phyloP scores from a whole-genome alignment of 2,329 filamentous ascomycete genomes.

The Diaporthe citriasiana region DNA sequence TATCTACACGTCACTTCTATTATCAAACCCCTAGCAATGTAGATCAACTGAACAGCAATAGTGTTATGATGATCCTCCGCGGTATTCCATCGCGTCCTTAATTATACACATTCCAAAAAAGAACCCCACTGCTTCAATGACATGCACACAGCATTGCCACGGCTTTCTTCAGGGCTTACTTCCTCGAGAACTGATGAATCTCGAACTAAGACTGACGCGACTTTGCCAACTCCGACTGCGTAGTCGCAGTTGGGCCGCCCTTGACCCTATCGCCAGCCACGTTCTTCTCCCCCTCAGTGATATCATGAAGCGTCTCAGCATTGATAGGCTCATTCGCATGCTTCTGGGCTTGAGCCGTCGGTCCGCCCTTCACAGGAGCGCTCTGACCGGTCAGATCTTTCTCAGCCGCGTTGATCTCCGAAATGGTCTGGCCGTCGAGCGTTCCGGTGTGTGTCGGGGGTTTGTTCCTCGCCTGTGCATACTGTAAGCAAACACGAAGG shows the following conservation, averaged over 20 bases:
- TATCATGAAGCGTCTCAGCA: constrained; percentile 54
- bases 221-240: constrained; percentile 51
- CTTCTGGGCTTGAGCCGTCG: constrained; percentile 57
- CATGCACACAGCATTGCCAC: neutral
- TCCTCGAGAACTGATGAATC: neutral
- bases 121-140: neutral
- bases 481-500: neutral
- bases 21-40: neutral
- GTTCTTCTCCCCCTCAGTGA: constrained; percentile 57
- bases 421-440: constrained; percentile 52
- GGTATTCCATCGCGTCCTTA: neutral
- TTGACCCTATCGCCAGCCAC: constrained; percentile 54
- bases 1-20: neutral
- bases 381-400: constrained; percentile 54
- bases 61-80: neutral
- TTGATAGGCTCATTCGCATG: constrained; percentile 53
- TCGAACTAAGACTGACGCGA: constrained; percentile 27
- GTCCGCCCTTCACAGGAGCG: constrained; percentile 53
- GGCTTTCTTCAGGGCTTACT: neutral
- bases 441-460: constrained; percentile 43
- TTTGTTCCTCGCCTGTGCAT: neutral
- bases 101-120: neutral
- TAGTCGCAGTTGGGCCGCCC: constrained; percentile 55
- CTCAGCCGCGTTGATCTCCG: constrained; percentile 56
- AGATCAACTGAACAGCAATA: neutral